Base-by-base conservation (phyloP, 192 early-diverging fungal species). In the Dispira simplex region DNA sequence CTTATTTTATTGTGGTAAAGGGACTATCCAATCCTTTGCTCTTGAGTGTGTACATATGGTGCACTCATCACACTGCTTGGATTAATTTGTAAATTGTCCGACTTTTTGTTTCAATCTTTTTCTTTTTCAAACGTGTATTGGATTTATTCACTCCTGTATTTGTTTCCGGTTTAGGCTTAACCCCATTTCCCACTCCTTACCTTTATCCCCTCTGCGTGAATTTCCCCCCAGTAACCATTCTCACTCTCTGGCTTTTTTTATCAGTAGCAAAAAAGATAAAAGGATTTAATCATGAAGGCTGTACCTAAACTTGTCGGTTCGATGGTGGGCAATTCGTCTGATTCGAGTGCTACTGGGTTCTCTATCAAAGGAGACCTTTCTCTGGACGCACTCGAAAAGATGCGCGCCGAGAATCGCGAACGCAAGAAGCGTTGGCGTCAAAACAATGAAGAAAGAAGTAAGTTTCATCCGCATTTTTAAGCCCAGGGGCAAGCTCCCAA, bases 361-460 rank as follows among this genome's bases (percentile, higher is more conserved):
- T 18, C 49, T 51, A 51, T 23, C 23, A 51, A 20, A 18, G 49
- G 16, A 4, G 49, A 51, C n/a, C 23, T 23, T 51, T 51, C 54
- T 28, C 12, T 25, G 18, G 54, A 56, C 11, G 25, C 54, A 21
- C 18, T 54, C 18, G 10, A 75, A 13, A 75, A 75, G 66, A 75
- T 78, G 73, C 67, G 76, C n/a, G 67, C 64, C 25, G 76, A 78
- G 63, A 78, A 78, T 71, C 65, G 76, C 10, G 71, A 75, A 66
- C 73, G 76, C 64, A 78, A 78, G 65, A 75, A 75, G 64, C 64
- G 73, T 12, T 78, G 76, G 76, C 73, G 76, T n/a, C 71, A 75
- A 59, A 56, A 75, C 47, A 78, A 78, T 65, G 73, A 75, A 46
- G 73, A 78, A 59, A 69, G 76, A 57, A 78, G 23, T 56, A 56